Conservation (phyloP, 164 flowering plant genomes). For the Tetracentron sinense region DNA sequence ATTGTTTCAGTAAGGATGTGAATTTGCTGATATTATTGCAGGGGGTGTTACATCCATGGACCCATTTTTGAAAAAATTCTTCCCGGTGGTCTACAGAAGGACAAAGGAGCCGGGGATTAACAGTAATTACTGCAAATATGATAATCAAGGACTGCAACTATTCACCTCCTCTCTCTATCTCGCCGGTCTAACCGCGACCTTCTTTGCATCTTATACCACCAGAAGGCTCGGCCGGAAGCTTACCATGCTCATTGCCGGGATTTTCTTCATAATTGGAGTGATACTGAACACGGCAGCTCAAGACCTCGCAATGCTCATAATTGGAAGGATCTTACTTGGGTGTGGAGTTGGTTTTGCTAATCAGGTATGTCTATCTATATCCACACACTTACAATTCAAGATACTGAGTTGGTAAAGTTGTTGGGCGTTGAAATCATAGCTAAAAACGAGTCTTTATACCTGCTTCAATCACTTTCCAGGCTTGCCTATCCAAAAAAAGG, state of each 20-base stretch:
- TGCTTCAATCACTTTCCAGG: too few species aligned
- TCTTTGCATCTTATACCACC: constrained; percentile 89
- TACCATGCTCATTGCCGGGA: constrained; percentile 84
- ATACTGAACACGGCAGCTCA: constrained; percentile 72
- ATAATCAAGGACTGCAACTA: background rate
- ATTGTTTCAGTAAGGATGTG: too few species aligned
- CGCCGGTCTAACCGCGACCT: constrained; percentile 37
- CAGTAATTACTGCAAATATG: background rate
- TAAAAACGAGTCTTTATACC: too few species aligned
- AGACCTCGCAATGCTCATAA: constrained; percentile 76
- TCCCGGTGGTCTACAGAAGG: background rate
- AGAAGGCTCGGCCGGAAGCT: constrained; percentile 58
- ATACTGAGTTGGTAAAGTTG: too few species aligned
- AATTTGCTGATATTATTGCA: background rate
- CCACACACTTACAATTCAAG: too few species aligned
- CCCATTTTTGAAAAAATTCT: background rate
- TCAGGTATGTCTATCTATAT: too few species aligned
- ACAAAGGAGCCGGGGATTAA: background rate
- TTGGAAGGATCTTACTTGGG: constrained; percentile 85
- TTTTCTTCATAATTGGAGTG: constrained; percentile 68
- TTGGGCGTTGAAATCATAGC: too few species aligned
- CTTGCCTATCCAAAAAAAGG: too few species aligned
- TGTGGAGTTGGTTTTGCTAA: constrained; percentile 97
- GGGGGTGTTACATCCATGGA: background rate
- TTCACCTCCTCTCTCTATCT: background rate